Evolutionary conservation across 2,329 filamentous ascomycete genomes (phyloP).

Genomic region (Ophiocordyceps camponoti-floridani): DNA sequence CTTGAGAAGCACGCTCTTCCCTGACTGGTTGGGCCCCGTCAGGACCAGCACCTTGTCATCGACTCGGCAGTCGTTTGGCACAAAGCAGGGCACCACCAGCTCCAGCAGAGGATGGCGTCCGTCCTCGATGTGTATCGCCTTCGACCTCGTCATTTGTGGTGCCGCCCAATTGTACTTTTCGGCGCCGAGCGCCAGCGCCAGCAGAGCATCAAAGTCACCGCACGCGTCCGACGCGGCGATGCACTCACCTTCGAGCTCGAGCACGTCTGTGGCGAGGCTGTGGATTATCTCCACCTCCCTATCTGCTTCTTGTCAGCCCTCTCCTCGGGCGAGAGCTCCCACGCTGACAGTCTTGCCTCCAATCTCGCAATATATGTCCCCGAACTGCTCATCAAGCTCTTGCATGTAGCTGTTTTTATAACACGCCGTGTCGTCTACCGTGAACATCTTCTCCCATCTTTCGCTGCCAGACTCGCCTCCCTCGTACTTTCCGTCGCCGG

Average conservation of each 20-base stretch:
- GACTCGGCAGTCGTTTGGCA: slow-evolving; percentile 66
- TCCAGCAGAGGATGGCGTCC: slow-evolving; percentile 83
- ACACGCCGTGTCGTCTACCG: slow-evolving; percentile 52
- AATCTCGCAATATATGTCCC: slow-evolving; percentile 73
- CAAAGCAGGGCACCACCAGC: slow-evolving; percentile 58
- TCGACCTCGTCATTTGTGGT: slow-evolving; percentile 52
- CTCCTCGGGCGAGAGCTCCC: no score
- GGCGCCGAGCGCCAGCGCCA: slow-evolving; percentile 66
- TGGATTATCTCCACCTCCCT: slow-evolving; percentile 82
- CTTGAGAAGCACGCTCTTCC: slow-evolving; percentile 91
- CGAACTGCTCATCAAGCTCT: slow-evolving; percentile 63
- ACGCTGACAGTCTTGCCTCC: slow-evolving; percentile 40
- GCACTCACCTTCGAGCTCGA: slow-evolving; percentile 51
- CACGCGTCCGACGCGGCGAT: slow-evolving; percentile 57
- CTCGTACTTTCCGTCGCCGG: slow-evolving; percentile 41
- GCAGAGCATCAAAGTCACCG: slow-evolving; percentile 71
- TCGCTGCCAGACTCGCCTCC: slow-evolving; percentile 38
- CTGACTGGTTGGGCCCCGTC: slow-evolving; percentile 91
- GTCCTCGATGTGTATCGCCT: slow-evolving; percentile 54
- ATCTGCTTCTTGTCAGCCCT: slow-evolving; percentile 29
- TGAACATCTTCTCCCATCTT: slow-evolving; percentile 64
- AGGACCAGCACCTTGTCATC: slow-evolving; percentile 54
- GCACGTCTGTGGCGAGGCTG: slow-evolving; percentile 49
- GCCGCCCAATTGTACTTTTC: slow-evolving; percentile 51
- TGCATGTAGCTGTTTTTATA: slow-evolving; percentile 76